Percentiles rank a stretch among this genome's conserved stretches.
Evolutionary conservation across 495 filamentous ascomycete genomes (phyloP).

Genomic region (Aspergillus ellipticus): DNA sequence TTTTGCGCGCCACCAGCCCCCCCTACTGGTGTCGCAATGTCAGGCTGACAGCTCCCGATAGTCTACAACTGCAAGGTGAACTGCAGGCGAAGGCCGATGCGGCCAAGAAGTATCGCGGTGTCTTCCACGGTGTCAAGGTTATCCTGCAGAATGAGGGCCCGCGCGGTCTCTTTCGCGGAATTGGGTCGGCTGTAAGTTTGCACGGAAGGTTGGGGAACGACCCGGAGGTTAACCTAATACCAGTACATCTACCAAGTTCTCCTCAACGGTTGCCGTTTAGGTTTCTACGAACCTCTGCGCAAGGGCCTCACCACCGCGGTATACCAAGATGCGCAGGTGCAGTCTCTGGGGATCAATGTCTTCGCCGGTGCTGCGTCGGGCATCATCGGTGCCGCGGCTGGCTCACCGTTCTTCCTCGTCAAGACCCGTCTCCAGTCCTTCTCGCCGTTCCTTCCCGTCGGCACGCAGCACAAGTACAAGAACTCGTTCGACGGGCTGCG

Average conservation of each 20-base stretch:
- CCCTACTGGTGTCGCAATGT: background rate
- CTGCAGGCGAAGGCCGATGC: conserved; percentile 81
- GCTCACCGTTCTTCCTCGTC: conserved; percentile 96
- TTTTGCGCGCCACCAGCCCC: background rate
- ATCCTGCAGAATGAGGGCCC: conserved; percentile 91
- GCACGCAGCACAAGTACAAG: conserved; percentile 89
- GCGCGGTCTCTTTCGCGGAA: conserved; percentile 79
- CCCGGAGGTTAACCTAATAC: background rate
- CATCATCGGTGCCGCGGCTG: conserved; percentile 82
- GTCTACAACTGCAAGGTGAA: conserved; percentile 95
- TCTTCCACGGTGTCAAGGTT: conserved; percentile 84
- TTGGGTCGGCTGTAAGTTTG: conserved; percentile 71
- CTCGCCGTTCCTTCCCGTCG: conserved; percentile 91
- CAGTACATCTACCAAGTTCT: conserved; percentile 96
- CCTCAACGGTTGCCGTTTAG: conserved; percentile 92
- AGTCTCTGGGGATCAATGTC: conserved; percentile 88
- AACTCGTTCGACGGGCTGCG: conserved; percentile 79
- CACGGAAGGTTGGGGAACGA: background rate
- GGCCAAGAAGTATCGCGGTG: conserved; percentile 84
- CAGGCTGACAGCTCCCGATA: conserved; percentile 22
- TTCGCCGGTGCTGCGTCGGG: conserved; percentile 84
- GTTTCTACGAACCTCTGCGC: conserved; percentile 96
- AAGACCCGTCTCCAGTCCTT: conserved; percentile 95
- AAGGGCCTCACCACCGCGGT: conserved; percentile 58
- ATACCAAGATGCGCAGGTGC: conserved; percentile 66